Evolutionary conservation across 169 alveolate species (phyloP).

Genomic region (Plasmodium billcollinsi): DNA sequence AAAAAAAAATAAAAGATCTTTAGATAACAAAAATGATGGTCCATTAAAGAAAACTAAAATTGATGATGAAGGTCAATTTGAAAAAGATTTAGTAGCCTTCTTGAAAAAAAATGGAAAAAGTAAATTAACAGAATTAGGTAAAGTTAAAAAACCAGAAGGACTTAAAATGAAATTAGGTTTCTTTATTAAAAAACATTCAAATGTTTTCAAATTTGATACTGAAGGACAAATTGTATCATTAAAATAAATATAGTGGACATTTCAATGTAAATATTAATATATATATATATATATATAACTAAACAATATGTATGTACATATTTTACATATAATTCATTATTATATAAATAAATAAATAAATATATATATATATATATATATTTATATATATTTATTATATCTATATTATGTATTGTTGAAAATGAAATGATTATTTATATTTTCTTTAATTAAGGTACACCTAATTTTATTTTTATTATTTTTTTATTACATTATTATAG

Average conservation of each 20-base stretch:
- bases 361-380: no score
- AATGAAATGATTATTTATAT: no score
- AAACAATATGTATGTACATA: no score
- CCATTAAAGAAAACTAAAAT: constrained; percentile 59
- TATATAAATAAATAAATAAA: no score
- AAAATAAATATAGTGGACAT: constrained; percentile 11
- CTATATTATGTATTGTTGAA: no score
- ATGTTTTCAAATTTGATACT: constrained; percentile 80
- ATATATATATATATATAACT: not conserved
- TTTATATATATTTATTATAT: no score
- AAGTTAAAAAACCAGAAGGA: constrained; percentile 88
- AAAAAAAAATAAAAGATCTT: constrained; percentile 69
- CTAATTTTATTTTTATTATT: no score
- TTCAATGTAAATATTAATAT: not conserved
- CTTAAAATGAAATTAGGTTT: constrained; percentile 85
- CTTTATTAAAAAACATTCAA: constrained; percentile 82
- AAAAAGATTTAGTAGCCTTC: constrained; percentile 82
- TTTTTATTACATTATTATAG: no score
- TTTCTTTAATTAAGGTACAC: no score
- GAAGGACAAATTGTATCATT: constrained; percentile 74
- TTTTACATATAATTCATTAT: no score
- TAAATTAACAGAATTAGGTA: constrained; percentile 86
- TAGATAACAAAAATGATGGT: constrained; percentile 56
- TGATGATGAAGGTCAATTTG: constrained; percentile 77
- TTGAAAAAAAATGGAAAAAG: constrained; percentile 88